phyloP scores from a whole-genome alignment of 768 basidiomycete genomes.

The Boletus pseudo-olivaceus region DNA sequence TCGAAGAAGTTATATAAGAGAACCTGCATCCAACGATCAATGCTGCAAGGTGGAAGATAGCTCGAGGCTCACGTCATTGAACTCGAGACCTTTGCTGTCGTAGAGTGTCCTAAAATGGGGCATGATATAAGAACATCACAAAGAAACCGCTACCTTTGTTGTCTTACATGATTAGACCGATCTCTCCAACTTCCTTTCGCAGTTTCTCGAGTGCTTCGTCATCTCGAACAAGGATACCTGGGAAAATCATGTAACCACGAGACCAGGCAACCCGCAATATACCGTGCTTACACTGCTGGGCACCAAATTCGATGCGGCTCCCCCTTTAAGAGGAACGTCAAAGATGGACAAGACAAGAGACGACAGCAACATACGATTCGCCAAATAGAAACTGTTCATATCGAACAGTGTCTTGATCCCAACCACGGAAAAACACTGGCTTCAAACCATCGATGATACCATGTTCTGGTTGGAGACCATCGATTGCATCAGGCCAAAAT shows the following conservation, averaged over 20 bases:
- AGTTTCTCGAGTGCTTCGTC: constrained; percentile 48
- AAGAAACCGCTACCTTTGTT: background rate
- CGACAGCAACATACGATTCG: constrained; percentile 34
- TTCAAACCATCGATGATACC: constrained; percentile 52
- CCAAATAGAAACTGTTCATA: constrained; percentile 60
- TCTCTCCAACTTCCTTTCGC: constrained; percentile 49
- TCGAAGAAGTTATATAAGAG: constrained; percentile 73
- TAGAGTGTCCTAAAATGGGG: constrained; percentile 27
- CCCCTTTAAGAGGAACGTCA: constrained; percentile 33
- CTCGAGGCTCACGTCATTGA: constrained; percentile 14
- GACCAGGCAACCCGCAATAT: background rate
- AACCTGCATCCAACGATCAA: constrained; percentile 41
- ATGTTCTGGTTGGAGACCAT: constrained; percentile 51
- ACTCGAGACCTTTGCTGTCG: constrained; percentile 32
- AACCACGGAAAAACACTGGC: constrained; percentile 55
- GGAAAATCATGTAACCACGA: background rate
- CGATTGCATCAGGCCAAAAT: constrained; percentile 66
- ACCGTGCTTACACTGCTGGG: constrained; percentile 54
- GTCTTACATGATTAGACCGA: constrained; percentile 56
- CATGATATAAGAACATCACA: background rate
- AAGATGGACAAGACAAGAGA: background rate
- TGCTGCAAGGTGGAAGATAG: background rate
- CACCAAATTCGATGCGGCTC: constrained; percentile 55
- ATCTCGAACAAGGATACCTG: constrained; percentile 70
- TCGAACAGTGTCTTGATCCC: constrained; percentile 39